Base-by-base conservation (phyloP, 805 yeast species). In the Kazachstania taianensis region DNA sequence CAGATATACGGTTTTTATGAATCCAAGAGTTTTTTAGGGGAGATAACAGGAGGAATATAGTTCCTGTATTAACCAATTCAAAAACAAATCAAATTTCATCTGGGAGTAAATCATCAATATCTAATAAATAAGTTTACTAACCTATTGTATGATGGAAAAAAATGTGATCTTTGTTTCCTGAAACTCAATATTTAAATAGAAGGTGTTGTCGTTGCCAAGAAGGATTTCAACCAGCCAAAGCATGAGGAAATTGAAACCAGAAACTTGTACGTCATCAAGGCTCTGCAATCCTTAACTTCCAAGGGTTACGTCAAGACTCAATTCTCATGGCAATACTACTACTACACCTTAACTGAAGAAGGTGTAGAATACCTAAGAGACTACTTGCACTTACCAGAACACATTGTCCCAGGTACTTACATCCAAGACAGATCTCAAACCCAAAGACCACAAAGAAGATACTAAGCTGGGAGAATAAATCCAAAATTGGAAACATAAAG, bases 271-370 rank as follows among this genome's bases (percentile, higher is more conserved):
- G 98, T 74, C 62, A 85, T 92, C 79, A 92, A 92, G 81, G 96
- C 99, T 65, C 80, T 92, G 70, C 99, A 92, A 76, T 89, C 97
- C 50, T 84, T 92, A 70, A 85, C 94, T 65, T 92, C 98, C 49
- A 85, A 81, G 72, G 99, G 99, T 69, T 92, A 64, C 81, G 97
- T 92, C 72, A 86, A 89, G 84, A 92, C 99, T 61, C 97, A 86
- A 75, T 92, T 89, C 81, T 89, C 97, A 64, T 92, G 99, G 99
- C 96, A 87, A 80, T 85, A 85, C 80, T 92, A 92, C 77, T 92
- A 92, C 94, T 92, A 92, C 94, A 85, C 98, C 77, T 82, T 92
- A 67, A 92, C 97, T 67, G 97, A 92, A 67, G 96, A 84, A 73
- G 99, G 99, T 81, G 89, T 92, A 53, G 95, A 86, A 66, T 92